These are phyloP conservation scores for Talaromyces sp. DNA, from an alignment of 2,329 filamentous ascomycete genomes.

Conservation along the genomic window DNA sequence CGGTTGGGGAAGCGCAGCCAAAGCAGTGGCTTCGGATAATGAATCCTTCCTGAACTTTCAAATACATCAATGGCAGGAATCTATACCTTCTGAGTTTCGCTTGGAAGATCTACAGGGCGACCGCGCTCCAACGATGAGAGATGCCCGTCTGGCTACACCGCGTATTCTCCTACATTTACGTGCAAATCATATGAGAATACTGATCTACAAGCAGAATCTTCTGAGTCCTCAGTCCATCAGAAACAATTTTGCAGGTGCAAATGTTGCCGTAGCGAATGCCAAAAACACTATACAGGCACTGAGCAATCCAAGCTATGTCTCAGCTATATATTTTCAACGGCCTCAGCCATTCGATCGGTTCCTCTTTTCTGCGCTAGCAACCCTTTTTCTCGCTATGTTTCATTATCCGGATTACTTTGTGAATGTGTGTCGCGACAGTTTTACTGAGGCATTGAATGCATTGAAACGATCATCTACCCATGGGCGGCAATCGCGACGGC, in stretches of 20 bases:
- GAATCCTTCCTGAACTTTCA: constrained; percentile 70
- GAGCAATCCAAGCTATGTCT: constrained; percentile 57
- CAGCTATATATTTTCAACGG: constrained; percentile 59
- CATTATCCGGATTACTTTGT: constrained; percentile 60
- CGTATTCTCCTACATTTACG: constrained; percentile 80
- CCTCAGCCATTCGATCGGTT: constrained; percentile 65
- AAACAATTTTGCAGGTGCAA: constrained; percentile 67
- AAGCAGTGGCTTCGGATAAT: constrained; percentile 69
- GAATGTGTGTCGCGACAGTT: constrained; percentile 56
- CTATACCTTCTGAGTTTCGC: constrained; percentile 61
- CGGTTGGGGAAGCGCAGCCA: constrained; percentile 60
- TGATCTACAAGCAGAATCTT: constrained; percentile 80
- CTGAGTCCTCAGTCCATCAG: constrained; percentile 79
- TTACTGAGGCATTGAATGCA: constrained; percentile 61
- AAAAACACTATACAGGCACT: constrained; percentile 62
- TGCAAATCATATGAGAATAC: constrained; percentile 85
- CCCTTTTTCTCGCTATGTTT: constrained; percentile 60
- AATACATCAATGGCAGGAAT: constrained; percentile 76
- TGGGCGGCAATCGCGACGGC: constrained; percentile 56
- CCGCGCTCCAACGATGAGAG: constrained; percentile 42
- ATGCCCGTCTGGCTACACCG: constrained; percentile 66
- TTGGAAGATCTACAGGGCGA: constrained; percentile 49
- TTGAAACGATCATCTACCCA: constrained; percentile 59
- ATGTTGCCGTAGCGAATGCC: constrained; percentile 61
- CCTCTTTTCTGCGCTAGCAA: constrained; percentile 59